Evolutionary conservation across 2,329 filamentous ascomycete species (phyloP), one percentile per base, ranked within the genome.

Genomic region (Sporothrix phasma): DNA sequence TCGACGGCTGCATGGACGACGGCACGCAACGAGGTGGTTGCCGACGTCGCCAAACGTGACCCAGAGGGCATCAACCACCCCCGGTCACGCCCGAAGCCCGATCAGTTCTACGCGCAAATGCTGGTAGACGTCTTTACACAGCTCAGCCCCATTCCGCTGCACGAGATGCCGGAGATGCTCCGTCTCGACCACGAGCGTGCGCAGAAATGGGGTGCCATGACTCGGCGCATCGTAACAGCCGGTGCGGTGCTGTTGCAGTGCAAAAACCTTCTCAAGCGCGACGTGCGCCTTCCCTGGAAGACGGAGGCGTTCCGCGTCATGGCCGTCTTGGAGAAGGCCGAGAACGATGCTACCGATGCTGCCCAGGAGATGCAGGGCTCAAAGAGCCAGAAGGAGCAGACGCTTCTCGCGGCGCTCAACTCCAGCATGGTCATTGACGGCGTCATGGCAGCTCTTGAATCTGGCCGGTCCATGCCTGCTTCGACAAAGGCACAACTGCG

Each of bases 211-310:
- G 82, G 85, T 8, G 73, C 76, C 29, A 79, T 85, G 65, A 79
- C 85, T 0, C 75, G 87, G 53, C 82, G 85, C 51, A 87, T 93
- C 69, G 83, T 89, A 24, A 88, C 88, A 1, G 83, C 88, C 3
- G 88, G 88, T 1, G 87, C 89, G 0, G 87, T 93, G 56, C 77
- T 92, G 31, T 77, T 93, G 15, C 90, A 91, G 61, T 88, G 87
- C 74, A 94, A 94, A 77, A 93, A 92, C 69, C 79, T 93, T 7
- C 81, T 94, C 37, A 92, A 92, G 75, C 85, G 90, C 17, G 89
- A 93, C 71, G 88, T 91, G 3, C 85, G 90, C 51, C 83, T 83
- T 13, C 85, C 88, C 22, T 94, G 90, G 90, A 90, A 87, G 74
- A 83, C 80, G 26, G 88, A 92, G 74, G 88, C 88, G 0, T 78